phyloP scores from a whole-genome alignment of 108 stramenopile species.

The Fistulifera pelliculosa region DNA sequence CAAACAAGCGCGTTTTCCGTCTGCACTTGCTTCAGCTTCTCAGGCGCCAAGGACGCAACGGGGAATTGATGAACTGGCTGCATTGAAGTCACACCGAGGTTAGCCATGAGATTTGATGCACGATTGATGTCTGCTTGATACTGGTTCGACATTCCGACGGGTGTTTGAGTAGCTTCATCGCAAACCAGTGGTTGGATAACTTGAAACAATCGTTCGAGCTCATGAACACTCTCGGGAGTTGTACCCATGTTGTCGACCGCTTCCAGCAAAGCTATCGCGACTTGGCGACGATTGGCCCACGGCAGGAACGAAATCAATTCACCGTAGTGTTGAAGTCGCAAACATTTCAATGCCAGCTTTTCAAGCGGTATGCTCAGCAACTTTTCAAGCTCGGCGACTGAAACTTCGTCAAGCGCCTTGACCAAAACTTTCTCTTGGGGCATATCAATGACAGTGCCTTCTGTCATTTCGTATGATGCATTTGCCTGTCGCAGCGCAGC shows the following conservation, averaged over 20 bases:
- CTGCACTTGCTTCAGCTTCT: not conserved
- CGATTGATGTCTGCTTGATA: conserved; percentile 25
- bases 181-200: conserved; percentile 86
- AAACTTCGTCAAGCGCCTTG: conserved; percentile 55
- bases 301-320: conserved; percentile 83
- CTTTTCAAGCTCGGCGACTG: conserved; percentile 80
- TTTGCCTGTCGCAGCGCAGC: conserved; percentile 51
- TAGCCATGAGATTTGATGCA: conserved; percentile 64
- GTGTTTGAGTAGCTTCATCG: conserved; percentile 32
- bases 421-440: conserved; percentile 26
- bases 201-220: conserved; percentile 75
- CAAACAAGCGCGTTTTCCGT: conserved; percentile 69
- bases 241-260: conserved; percentile 43
- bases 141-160: conserved; percentile 11
- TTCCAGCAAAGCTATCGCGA: conserved; percentile 66
- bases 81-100: conserved; percentile 40
- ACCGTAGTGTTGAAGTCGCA: conserved; percentile 77
- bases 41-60: too few species aligned
- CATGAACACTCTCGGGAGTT: conserved; percentile 35
- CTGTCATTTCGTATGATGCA: conserved; percentile 34
- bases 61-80: not conserved
- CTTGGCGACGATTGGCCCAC: conserved; percentile 78
- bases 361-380: conserved; percentile 84
- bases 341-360: conserved; percentile 62
- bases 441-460: conserved; percentile 11